Evolutionary conservation across 306 rosid genomes (phyloP).

Genomic region (Glycine tomentella): DNA sequence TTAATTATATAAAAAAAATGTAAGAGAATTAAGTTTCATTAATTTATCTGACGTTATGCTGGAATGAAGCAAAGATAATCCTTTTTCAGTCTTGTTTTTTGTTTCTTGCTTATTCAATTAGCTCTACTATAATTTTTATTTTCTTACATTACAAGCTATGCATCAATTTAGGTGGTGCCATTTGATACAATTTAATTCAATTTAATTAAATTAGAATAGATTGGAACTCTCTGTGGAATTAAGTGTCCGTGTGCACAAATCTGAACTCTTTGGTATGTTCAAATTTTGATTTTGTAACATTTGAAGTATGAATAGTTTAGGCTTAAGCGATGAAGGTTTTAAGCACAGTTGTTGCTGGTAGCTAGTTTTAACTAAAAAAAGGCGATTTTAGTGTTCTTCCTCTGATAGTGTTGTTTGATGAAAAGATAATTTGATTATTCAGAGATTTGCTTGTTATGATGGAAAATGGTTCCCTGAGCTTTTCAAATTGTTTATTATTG

Average conservation of each 20-base stretch:
- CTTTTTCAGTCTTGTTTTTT: not conserved
- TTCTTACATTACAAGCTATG: slow-evolving; percentile 6
- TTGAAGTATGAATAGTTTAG: slow-evolving; percentile 33
- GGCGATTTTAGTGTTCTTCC: slow-evolving; percentile 28
- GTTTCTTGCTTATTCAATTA: not conserved
- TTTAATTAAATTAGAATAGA: not conserved
- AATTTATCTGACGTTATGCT: slow-evolving; percentile 1
- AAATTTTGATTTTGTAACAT: slow-evolving; percentile 29
- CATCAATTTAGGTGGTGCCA: not conserved
- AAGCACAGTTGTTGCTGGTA: not conserved
- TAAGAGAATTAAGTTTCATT: not conserved
- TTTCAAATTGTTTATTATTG: not conserved
- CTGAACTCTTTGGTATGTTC: slow-evolving; percentile 22
- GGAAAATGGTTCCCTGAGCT: slow-evolving; percentile 5
- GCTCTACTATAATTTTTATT: not conserved
- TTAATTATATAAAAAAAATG: not conserved
- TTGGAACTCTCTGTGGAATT: not conserved
- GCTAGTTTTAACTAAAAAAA: slow-evolving; percentile 19
- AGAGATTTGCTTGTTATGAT: slow-evolving; percentile 1
- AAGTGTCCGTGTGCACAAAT: not conserved
- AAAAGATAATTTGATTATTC: slow-evolving; percentile 12
- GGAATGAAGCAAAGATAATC: not conserved
- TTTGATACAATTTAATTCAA: not conserved
- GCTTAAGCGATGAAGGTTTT: not conserved
- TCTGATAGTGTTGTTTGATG: slow-evolving; percentile 29